phyloP scores from a whole-genome alignment of 768 basidiomycete species.

The Russula brevipes region DNA sequence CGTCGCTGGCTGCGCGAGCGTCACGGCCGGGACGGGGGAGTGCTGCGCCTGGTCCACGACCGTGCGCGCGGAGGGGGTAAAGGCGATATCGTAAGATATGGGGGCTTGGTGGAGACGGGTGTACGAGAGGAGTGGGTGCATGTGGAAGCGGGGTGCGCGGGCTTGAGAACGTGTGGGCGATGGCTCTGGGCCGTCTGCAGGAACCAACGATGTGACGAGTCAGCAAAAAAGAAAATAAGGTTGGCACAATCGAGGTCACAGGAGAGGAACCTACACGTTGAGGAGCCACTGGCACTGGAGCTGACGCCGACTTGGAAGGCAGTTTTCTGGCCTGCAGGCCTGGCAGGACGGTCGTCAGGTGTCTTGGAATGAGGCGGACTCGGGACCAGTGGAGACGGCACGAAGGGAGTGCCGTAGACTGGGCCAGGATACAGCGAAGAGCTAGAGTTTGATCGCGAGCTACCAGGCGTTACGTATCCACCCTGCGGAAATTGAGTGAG shows the following conservation, averaged over 20 bases:
- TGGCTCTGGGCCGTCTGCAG: constrained; percentile 14
- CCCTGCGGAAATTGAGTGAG: constrained; percentile 24
- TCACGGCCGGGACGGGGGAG: constrained; percentile 49
- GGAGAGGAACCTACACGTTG: constrained; percentile 36
- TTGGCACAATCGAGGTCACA: background rate
- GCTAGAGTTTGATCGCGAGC: constrained; percentile 49
- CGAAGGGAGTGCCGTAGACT: constrained; percentile 26
- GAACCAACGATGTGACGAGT: background rate
- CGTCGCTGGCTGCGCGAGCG: constrained; percentile 58
- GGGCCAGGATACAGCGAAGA: constrained; percentile 44
- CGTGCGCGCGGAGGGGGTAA: constrained; percentile 52
- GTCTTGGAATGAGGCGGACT: constrained; percentile 22
- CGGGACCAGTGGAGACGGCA: constrained; percentile 22
- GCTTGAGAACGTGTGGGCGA: constrained; percentile 30
- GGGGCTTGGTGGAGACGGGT: constrained; percentile 53
- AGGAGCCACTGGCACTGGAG: constrained; percentile 37
- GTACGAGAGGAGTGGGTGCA: constrained; percentile 60
- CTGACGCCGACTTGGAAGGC: constrained; percentile 43
- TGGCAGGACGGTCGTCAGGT: constrained; percentile 41
- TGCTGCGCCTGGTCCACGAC: constrained; percentile 53
- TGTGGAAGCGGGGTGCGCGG: constrained; percentile 40
- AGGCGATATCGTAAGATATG: constrained; percentile 55
- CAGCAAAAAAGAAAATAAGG: background rate
- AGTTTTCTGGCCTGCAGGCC: constrained; percentile 39
- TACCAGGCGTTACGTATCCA: constrained; percentile 34